phyloP scores from a whole-genome alignment of 495 filamentous ascomycete genomes.

The Platismatia glauca region DNA sequence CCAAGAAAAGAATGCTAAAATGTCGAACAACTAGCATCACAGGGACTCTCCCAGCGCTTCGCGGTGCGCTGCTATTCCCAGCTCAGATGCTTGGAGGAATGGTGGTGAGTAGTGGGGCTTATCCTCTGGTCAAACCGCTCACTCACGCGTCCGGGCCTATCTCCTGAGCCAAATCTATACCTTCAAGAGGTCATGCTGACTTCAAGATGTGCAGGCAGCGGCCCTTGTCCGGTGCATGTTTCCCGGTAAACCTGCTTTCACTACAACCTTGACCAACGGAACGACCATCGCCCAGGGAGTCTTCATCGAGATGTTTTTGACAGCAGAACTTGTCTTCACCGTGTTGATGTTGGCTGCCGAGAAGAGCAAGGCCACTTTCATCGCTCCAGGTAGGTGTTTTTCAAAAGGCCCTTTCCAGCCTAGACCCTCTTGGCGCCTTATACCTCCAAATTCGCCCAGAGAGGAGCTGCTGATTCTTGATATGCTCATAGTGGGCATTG shows the following conservation, averaged over 20 bases:
- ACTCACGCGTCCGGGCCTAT: background rate
- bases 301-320: slow-evolving; percentile 35
- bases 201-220: slow-evolving; percentile 19
- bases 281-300: slow-evolving; percentile 28
- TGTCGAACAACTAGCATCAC: slow-evolving; percentile 9
- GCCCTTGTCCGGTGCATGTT: slow-evolving; percentile 31
- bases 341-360: slow-evolving; percentile 37
- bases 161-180: background rate
- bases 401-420: background rate
- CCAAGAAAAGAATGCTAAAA: background rate
- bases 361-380: slow-evolving; percentile 31
- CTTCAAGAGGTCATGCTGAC: background rate
- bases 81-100: slow-evolving; percentile 33
- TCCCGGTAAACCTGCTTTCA: slow-evolving; percentile 28
- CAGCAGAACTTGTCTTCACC: slow-evolving; percentile 34
- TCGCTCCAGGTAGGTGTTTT: slow-evolving; percentile 33
- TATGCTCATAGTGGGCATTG: slow-evolving; percentile 51
- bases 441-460: background rate
- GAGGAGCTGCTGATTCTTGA: slow-evolving; percentile 67
- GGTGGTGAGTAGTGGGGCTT: slow-evolving; percentile 1
- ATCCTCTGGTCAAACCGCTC: background rate
- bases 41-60: slow-evolving; percentile 28
- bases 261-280: slow-evolving; percentile 23
- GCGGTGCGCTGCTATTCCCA: slow-evolving; percentile 30
- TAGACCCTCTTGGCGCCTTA: background rate